These are phyloP conservation scores for Sporothrix brasiliensis DNA, from an alignment of 2,329 filamentous ascomycete genomes.

Conservation along the genomic window DNA sequence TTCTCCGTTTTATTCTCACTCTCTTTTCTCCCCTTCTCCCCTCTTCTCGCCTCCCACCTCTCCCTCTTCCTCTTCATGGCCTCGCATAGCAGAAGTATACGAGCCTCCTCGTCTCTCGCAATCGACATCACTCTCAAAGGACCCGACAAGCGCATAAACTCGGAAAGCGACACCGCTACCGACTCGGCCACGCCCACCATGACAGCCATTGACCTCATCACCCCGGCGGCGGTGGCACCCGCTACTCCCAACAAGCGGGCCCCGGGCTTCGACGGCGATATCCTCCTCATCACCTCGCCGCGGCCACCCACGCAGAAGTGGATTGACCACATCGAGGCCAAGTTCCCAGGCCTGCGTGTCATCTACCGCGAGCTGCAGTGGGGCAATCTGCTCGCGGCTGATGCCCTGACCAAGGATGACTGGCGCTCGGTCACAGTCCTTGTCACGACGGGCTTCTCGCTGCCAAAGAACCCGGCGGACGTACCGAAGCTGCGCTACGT, in stretches of 20 bases:
- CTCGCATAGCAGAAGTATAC: slow-evolving; percentile 10
- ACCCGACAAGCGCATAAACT: slow-evolving; percentile 11
- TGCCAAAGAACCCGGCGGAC: slow-evolving; percentile 48
- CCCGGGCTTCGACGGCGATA: slow-evolving; percentile 50
- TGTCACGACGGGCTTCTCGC: slow-evolving; percentile 36
- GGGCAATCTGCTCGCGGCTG: slow-evolving; percentile 39
- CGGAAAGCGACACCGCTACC: background rate
- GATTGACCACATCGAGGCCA: slow-evolving; percentile 44
- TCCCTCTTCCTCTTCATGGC: slow-evolving; percentile 1
- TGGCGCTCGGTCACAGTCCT: slow-evolving; percentile 55
- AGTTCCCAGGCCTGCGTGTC: slow-evolving; percentile 52
- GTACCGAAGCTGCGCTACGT: slow-evolving; percentile 56
- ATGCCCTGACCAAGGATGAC: slow-evolving; percentile 40
- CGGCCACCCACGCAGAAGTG: slow-evolving; percentile 42
- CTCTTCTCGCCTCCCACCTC: background rate
- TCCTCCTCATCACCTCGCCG: slow-evolving; percentile 50
- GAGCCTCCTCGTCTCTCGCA: slow-evolving; percentile 23
- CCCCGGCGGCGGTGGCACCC: slow-evolving; percentile 1
- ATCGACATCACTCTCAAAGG: slow-evolving; percentile 23
- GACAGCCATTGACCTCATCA: slow-evolving; percentile 25
- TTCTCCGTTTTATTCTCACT: background rate
- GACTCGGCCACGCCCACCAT: slow-evolving; percentile 11
- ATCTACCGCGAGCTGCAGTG: slow-evolving; percentile 41
- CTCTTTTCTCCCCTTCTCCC: background rate
- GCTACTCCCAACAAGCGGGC: slow-evolving; percentile 5